phyloP scores from a whole-genome alignment of 495 filamentous ascomycete genomes.

The Letharia columbiana region DNA sequence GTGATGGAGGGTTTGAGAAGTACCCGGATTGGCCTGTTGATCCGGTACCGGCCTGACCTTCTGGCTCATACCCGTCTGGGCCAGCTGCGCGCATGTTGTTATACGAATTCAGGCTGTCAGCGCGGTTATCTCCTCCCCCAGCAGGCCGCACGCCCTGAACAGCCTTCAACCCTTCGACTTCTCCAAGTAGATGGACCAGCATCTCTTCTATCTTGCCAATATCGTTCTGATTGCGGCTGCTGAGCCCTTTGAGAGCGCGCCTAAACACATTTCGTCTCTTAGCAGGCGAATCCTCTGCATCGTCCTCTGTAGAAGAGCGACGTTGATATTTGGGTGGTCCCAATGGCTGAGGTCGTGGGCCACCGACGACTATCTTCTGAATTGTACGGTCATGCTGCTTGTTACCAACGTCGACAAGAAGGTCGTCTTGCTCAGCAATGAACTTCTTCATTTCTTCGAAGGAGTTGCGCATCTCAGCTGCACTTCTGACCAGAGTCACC shows the following conservation, averaged over 20 bases:
- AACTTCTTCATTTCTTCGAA: conserved; percentile 96
- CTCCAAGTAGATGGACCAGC: conserved; percentile 81
- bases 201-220: conserved; percentile 89
- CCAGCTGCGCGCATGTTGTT: conserved; percentile 24
- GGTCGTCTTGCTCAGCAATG: conserved; percentile 74
- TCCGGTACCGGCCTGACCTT: conserved; percentile 68
- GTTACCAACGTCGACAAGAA: conserved; percentile 74
- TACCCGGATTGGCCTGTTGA: conserved; percentile 72
- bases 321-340: conserved; percentile 28
- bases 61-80: conserved; percentile 67
- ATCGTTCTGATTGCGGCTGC: conserved; percentile 78
- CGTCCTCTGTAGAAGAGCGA: conserved; percentile 50
- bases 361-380: conserved; percentile 66
- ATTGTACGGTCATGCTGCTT: conserved; percentile 77
- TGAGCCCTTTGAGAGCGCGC: conserved; percentile 81
- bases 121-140: conserved; percentile 26
- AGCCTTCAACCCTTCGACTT: conserved; percentile 81
- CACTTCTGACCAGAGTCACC: conserved; percentile 84
- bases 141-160: conserved; percentile 35
- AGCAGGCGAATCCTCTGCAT: conserved; percentile 59
- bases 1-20: conserved; percentile 57
- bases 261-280: conserved; percentile 88
- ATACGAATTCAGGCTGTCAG: conserved; percentile 38
- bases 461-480: conserved; percentile 93
- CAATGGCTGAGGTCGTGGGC: conserved; percentile 76